Base-by-base conservation (phyloP, 1,284 basidiomycete species). In the Boletus hoseneyae region DNA sequence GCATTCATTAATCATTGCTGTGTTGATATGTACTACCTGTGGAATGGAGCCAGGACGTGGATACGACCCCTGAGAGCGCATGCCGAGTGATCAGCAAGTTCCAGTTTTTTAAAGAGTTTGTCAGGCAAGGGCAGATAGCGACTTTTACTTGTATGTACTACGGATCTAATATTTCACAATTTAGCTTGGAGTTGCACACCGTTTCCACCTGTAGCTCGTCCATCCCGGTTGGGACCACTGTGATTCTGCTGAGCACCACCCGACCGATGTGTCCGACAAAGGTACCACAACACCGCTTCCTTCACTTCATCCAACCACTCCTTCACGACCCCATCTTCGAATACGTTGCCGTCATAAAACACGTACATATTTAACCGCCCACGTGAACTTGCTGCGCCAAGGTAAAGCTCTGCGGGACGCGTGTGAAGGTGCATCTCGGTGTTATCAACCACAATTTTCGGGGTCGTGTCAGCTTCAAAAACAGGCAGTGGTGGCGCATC, bases 341-440 rank as follows among this genome's bases (percentile, higher is more conserved):
- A 48, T 9, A 48, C 71, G 54, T 77, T 75, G 5, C 57, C 56
- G 48, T 78, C 77, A 55, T 64, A 78, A 49, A 64, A 72, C 0
- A 73, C 48, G n/a, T 57, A 40, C n/a, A 78, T 39, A 7, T 54
- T 59, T 30, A 79, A 48, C 25, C 67, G 60, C 32, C 66, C 56
- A n/a, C 59, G 54, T 6, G 57, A 58, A 5, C 67, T 72, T 6
- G 61, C 50, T 5, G 78, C 73, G 3, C 73, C 72, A 1, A 80
- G 66, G 51, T 79, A 80, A 18, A 80, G 61, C 55, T 80, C 77
- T 6, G 57, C 65, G 5, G 78, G 76, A 6, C 74, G 70, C 48
- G 73, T 72, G 32, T 70, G 73, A 11, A 80, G 61, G 48, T 54
- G 60, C 0, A 56, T 58, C 13, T 51, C 36, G 7, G 54, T 41